A percentile compares a stretch with the other conserved stretches of the same genome.
Evolutionary conservation across 75 land plant genomes (phyloP).

Genomic region (Sequoia sempervirens): DNA sequence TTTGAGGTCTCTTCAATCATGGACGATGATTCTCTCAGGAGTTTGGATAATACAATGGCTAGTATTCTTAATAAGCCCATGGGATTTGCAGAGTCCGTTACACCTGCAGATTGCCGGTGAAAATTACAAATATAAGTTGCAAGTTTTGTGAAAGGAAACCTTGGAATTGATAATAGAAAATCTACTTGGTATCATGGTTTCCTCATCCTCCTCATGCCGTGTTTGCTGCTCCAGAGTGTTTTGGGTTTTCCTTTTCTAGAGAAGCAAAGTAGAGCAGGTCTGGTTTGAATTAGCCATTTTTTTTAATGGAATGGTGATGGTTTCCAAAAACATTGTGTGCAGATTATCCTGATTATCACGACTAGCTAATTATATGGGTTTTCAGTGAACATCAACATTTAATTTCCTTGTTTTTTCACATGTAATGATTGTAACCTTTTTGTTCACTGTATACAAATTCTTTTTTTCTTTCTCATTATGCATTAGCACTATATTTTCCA

Average conservation of each 20-base stretch:
- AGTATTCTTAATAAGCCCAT: constrained; percentile 79
- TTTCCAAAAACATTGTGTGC: neutral
- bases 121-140: neutral
- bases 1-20: constrained; percentile 47
- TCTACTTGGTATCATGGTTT: neutral
- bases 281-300: neutral
- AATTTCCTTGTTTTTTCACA: neutral
- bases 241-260: neutral
- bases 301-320: neutral
- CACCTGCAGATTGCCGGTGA: constrained; percentile 76
- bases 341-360: neutral
- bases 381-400: neutral
- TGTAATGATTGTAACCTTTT: neutral
- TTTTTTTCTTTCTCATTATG: neutral
- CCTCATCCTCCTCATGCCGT: neutral
- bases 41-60: constrained; percentile 72
- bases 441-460: neutral
- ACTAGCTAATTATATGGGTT: neutral
- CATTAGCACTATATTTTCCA: neutral
- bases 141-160: neutral
- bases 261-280: neutral
- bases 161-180: neutral
- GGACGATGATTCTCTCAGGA: constrained; percentile 18
- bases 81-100: constrained; percentile 89
- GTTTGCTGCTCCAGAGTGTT: neutral